Conservation (phyloP, 441 rosid species). For the Manihot esculenta region DNA sequence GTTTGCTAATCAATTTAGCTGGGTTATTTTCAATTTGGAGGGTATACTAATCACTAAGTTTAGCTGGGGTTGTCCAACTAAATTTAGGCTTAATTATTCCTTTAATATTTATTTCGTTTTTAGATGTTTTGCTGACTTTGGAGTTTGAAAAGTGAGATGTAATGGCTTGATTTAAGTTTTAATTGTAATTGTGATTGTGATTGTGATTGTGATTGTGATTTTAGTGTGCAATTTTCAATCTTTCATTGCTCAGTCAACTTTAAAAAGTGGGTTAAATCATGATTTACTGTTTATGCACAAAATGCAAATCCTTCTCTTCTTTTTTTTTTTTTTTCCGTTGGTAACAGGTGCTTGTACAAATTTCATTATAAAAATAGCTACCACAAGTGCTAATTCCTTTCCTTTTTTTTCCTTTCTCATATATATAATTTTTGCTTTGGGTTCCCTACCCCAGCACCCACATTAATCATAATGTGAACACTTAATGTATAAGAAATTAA, state of each 20-base stretch:
- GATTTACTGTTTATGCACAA: conserved; percentile 2
- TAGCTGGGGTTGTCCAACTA: conserved; percentile 35
- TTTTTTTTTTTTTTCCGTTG: neutral
- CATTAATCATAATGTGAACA: conserved; percentile 3
- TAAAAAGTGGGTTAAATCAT: conserved; percentile 1
- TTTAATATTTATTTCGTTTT: neutral
- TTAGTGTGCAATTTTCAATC: conserved; percentile 13
- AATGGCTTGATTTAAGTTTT: conserved; percentile 26
- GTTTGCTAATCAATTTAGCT: neutral
- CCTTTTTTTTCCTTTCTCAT: neutral
- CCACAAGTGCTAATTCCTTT: neutral
- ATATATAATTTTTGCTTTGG: neutral
- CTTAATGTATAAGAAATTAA: neutral
- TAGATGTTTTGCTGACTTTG: conserved; percentile 33
- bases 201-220: conserved; percentile 25
- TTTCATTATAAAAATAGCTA: too few relatives aligned
- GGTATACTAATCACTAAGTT: conserved; percentile 30
- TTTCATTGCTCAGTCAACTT: conserved; percentile 20
- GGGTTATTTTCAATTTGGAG: conserved; percentile 24
- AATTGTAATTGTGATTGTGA: conserved; percentile 24
- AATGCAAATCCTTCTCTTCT: neutral
- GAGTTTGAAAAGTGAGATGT: conserved; percentile 28
- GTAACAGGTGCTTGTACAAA: too few relatives aligned
- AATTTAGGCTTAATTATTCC: conserved; percentile 26
- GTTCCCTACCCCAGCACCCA: neutral